Base-by-base conservation (phyloP, 2,329 filamentous ascomycete genomes). In the Clonostachys byssicola region DNA sequence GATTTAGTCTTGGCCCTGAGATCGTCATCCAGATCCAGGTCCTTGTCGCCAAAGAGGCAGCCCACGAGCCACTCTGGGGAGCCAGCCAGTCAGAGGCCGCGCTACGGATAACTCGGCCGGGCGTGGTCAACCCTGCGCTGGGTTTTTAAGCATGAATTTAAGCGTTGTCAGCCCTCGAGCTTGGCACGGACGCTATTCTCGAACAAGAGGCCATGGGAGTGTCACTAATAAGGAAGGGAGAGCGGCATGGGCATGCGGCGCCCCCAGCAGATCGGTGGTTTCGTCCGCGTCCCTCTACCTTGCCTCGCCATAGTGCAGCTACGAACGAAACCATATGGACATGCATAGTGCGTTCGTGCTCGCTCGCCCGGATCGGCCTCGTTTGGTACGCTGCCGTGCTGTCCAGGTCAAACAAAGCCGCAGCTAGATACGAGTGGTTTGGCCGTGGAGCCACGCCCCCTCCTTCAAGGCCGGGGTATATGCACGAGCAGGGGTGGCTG, bases 131-230 rank as follows among this genome's bases (percentile, higher is more conserved):
- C 42, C 20, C 17, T 44, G 36, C 17, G 20, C 44, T 46, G 20
- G 44, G 36, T 54, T 61, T 71, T 72, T 72, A 72, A 72, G 69
- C 69, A 72, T 72, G 68, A 70, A 70, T 72, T 72, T 72, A 72
- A 72, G 68, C 69, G 67, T 72, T 71, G 64, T 63, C 64, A 68
- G 68, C 66, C 66, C 70, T 63, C 62, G 45, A 56, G 55, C 68
- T 72, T 72, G 67, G 68, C 68, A 63, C 55, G 53, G 56, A 44
- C 43, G 36, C 47, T 48, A 48, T n/a, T 33, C 35, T 18, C 34
- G 18, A 23, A 42, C 12, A 16, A 20, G 35, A 13, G 13, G 34
- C 42, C 34, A 23, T 33, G 33, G 42, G 34, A 33, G 20, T 43
- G 18, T 33, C 16, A 12, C 14, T 17, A 9, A 17, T 13, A 33